Conservation (phyloP, 768 basidiomycete species). For the Tricholoma hemisulphureum region DNA sequence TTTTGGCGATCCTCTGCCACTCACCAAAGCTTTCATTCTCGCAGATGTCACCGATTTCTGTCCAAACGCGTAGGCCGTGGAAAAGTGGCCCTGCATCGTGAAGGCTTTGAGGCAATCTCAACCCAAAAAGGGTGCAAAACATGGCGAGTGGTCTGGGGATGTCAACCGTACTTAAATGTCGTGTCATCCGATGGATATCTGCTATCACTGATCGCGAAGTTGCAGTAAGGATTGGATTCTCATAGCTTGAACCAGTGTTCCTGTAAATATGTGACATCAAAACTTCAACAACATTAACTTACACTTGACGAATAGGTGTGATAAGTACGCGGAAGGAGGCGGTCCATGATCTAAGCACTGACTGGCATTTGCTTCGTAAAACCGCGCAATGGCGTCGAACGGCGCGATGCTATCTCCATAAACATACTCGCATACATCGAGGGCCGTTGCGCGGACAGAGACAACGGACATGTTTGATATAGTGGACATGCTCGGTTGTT, state of each 20-base stretch:
- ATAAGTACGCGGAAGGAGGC: slow-evolving; percentile 1
- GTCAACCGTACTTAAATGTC: slow-evolving; percentile 58
- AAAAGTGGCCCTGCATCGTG: slow-evolving; percentile 49
- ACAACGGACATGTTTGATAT: slow-evolving; percentile 35
- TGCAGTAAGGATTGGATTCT: slow-evolving; percentile 77
- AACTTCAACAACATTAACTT: slow-evolving; percentile 23
- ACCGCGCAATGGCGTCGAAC: slow-evolving; percentile 52
- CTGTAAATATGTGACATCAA: background rate
- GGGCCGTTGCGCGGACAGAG: slow-evolving; percentile 54
- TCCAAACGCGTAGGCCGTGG: slow-evolving; percentile 68
- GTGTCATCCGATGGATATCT: slow-evolving; percentile 65
- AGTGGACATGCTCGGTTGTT: slow-evolving; percentile 5
- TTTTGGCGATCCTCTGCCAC: slow-evolving; percentile 10
- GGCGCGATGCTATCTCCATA: slow-evolving; percentile 57
- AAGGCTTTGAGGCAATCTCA: slow-evolving; percentile 18
- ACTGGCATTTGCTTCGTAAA: slow-evolving; percentile 75
- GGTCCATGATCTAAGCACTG: slow-evolving; percentile 29
- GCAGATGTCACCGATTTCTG: slow-evolving; percentile 69
- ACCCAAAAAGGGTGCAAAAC: slow-evolving; percentile 53
- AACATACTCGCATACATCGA: slow-evolving; percentile 70
- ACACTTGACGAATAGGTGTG: slow-evolving; percentile 35
- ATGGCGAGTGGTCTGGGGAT: slow-evolving; percentile 67
- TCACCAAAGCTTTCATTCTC: slow-evolving; percentile 80
- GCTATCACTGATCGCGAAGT: slow-evolving; percentile 70
- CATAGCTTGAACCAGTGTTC: slow-evolving; percentile 48